Percentiles rank a stretch among this genome's conserved stretches.
These are phyloP conservation scores for Xylaria flabelliformis DNA, from an alignment of 495 filamentous ascomycete genomes.

Conservation along the genomic window DNA sequence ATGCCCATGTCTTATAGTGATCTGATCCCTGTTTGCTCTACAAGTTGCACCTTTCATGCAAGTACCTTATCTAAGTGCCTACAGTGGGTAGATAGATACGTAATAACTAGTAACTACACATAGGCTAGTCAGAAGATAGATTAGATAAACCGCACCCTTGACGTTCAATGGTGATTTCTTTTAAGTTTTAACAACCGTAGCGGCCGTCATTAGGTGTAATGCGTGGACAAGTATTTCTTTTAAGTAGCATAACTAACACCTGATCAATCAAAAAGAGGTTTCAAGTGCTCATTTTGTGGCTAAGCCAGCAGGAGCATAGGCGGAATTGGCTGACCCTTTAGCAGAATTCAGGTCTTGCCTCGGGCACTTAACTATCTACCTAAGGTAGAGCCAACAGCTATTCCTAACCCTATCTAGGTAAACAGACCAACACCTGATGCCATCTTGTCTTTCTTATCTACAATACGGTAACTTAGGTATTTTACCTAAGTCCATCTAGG, in stretches of 20 bases:
- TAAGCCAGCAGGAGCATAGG: background rate
- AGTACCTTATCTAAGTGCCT: background rate
- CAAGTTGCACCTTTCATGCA: background rate
- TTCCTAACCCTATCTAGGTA: too few relatives aligned
- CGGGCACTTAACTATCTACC: background rate
- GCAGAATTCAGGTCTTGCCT: background rate
- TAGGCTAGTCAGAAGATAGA: background rate
- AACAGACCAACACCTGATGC: background rate
- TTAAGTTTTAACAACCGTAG: background rate
- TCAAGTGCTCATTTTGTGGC: background rate
- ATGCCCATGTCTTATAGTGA: background rate
- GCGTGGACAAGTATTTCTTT: background rate
- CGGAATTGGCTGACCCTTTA: background rate
- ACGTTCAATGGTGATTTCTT: background rate
- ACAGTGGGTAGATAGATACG: background rate
- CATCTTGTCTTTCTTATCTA: background rate
- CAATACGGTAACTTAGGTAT: background rate
- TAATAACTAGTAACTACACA: background rate
- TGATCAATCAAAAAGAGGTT: background rate
- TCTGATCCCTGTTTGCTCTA: conserved; percentile 8
- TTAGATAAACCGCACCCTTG: background rate
- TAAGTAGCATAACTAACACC: background rate
- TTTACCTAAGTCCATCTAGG: background rate
- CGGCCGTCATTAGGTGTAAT: background rate
- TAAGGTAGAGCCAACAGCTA: too few relatives aligned